Conservation (phyloP, 1,284 basidiomycete genomes). For the Puccinia polysora region DNA sequence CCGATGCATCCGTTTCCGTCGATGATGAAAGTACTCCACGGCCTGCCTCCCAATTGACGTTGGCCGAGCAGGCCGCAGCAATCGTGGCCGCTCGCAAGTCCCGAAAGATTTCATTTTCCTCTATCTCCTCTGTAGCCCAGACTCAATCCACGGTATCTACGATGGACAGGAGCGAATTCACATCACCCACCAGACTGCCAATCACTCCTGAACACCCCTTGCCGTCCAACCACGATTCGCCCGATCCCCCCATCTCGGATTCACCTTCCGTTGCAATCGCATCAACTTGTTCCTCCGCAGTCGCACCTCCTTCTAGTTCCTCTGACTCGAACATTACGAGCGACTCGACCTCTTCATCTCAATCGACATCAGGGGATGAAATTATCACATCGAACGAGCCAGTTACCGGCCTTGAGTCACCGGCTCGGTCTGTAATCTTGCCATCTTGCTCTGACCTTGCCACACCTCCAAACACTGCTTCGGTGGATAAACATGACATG, state of each 20-base stretch:
- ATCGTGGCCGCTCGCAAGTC: constrained; percentile 37
- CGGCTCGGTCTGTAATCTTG: no score
- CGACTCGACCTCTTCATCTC: no score
- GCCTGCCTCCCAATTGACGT: constrained; percentile 1
- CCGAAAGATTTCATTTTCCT: constrained; percentile 20
- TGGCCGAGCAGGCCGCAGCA: constrained; percentile 42
- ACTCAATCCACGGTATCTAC: neutral
- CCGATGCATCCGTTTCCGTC: neutral
- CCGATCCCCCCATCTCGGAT: neutral
- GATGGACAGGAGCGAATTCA: neutral
- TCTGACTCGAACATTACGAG: neutral
- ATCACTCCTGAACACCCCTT: neutral
- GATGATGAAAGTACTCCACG: constrained; percentile 2
- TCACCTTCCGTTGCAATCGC: neutral
- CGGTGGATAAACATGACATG: no score
- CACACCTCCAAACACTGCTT: no score
- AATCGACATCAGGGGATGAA: no score
- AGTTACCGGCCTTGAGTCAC: no score
- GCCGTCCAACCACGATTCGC: neutral
- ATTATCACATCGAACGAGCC: no score
- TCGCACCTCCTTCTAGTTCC: neutral
- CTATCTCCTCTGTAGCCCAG: neutral
- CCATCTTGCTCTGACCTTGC: no score
- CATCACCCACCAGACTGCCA: neutral
- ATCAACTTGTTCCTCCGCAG: neutral